Base-by-base conservation (phyloP, 2,329 filamentous ascomycete species). In the Verticillium tricorpus region DNA sequence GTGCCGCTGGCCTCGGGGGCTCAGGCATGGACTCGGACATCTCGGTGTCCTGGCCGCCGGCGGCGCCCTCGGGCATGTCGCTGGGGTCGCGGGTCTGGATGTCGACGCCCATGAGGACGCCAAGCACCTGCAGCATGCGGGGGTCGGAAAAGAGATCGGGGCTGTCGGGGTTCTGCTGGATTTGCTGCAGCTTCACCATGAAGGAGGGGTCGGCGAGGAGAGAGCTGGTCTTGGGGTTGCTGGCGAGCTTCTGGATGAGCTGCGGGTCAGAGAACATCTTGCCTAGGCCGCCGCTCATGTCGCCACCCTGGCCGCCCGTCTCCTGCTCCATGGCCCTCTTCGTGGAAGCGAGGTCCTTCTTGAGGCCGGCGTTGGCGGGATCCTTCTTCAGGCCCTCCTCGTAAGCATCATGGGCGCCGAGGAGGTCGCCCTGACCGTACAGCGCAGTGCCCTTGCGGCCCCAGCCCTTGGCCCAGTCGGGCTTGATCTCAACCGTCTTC, bases 401-500 rank as follows among this genome's bases (percentile, higher is more conserved):
- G 75, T 96, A 99, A 25, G 96, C 93, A 71, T 97, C 93, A 66
- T 89, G 86, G 37, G 95, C 93, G 57, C 87, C 90, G 58, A 95
- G 81, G 25, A 98, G 83, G 74, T 99, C 92, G 59, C 93, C 92
- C 63, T 89, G 81, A 56, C 95, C 95, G 76, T 97, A 95, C 37
- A 93, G 83, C 61, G 95, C 95, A 66, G 93, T 89, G 67, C 94
- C 95, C 77, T 97, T 97, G 64, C 95, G 89, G 63, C 91, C 89
- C 90, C 92, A 97, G 67, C 95, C 95, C 80, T 98, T 98, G 63
- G 92, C 88, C 95, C 95, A 99, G 82, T 98, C 95, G 14, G 94
- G 90, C 83, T 99, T 98, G 76, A 99, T 82, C 78, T 96, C 87
- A 61, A 90, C 96, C 3, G 92, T 95, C 84, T 97, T 97, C 73